Conservation (phyloP, 2,329 filamentous ascomycete genomes). For the Penicillium sumatraense region DNA sequence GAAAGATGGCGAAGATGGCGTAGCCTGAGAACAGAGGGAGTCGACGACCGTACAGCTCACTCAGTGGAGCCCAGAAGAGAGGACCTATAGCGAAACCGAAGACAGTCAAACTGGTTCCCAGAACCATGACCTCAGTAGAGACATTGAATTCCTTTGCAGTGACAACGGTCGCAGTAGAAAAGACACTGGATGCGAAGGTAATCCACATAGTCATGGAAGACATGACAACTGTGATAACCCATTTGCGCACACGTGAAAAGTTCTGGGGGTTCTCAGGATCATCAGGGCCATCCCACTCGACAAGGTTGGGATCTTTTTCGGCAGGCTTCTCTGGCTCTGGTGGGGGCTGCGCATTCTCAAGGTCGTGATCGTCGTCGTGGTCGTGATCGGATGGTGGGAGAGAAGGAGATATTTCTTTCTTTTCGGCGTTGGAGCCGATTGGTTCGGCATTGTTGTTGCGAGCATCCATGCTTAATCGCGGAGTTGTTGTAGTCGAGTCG, state of each 20-base stretch:
- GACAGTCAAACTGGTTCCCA: constrained; percentile 57
- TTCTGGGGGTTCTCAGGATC: constrained; percentile 39
- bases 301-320: constrained; percentile 34
- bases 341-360: constrained; percentile 16
- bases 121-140: constrained; percentile 52
- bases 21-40: constrained; percentile 54
- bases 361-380: constrained; percentile 8
- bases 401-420: not conserved
- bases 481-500: constrained; percentile 21
- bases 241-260: constrained; percentile 37
- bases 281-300: constrained; percentile 35
- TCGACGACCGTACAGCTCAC: constrained; percentile 55
- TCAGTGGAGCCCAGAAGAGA: constrained; percentile 47
- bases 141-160: constrained; percentile 52
- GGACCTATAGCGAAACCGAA: constrained; percentile 48
- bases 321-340: constrained; percentile 12
- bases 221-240: constrained; percentile 47
- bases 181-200: constrained; percentile 54
- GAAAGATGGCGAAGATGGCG: constrained; percentile 55
- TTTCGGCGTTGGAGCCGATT: not conserved
- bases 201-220: constrained; percentile 51
- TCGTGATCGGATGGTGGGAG: constrained; percentile 13
- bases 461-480: constrained; percentile 24
- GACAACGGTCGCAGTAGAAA: constrained; percentile 47
- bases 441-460: constrained; percentile 3